These are phyloP conservation scores for Pisolithus sp. DNA, from an alignment of 768 basidiomycete species.

Conservation along the genomic window DNA sequence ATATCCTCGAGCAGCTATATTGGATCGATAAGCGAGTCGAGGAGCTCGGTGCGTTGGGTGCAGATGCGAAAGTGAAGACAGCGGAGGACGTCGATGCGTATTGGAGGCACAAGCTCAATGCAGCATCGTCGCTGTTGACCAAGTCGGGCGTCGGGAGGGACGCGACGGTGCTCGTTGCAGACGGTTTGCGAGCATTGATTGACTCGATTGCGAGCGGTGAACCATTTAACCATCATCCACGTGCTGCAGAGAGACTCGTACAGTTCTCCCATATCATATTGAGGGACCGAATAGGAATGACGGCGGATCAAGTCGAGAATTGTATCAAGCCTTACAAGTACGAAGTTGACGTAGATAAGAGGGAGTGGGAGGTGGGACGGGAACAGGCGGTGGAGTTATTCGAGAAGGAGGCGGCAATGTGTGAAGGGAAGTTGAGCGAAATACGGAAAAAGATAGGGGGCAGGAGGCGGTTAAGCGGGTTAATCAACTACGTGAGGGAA, in stretches of 20 bases:
- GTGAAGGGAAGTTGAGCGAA: constrained; percentile 80
- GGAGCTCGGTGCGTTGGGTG: constrained; percentile 67
- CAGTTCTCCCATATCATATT: constrained; percentile 92
- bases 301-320: constrained; percentile 99
- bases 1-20: constrained; percentile 93
- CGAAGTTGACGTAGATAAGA: constrained; percentile 88
- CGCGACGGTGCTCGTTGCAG: constrained; percentile 89
- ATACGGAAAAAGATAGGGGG: constrained; percentile 89
- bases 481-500: constrained; percentile 76
- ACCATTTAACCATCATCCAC: constrained; percentile 88
- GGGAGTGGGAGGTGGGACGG: constrained; percentile 89
- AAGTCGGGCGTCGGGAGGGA: constrained; percentile 95
- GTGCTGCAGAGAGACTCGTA: constrained; percentile 80
- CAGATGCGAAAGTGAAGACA: constrained; percentile 56
- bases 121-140: constrained; percentile 86
- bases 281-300: constrained; percentile 85
- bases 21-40: constrained; percentile 86
- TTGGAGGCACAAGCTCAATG: constrained; percentile 96
- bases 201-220: constrained; percentile 85
- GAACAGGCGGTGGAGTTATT: constrained; percentile 70
- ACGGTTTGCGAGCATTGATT: constrained; percentile 83
- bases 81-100: constrained; percentile 78
- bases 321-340: constrained; percentile 99
- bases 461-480: constrained; percentile 61
- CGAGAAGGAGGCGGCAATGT: constrained; percentile 77